phyloP scores from a whole-genome alignment of 176 grass and related monocot species.

The Carex myosuroides region DNA sequence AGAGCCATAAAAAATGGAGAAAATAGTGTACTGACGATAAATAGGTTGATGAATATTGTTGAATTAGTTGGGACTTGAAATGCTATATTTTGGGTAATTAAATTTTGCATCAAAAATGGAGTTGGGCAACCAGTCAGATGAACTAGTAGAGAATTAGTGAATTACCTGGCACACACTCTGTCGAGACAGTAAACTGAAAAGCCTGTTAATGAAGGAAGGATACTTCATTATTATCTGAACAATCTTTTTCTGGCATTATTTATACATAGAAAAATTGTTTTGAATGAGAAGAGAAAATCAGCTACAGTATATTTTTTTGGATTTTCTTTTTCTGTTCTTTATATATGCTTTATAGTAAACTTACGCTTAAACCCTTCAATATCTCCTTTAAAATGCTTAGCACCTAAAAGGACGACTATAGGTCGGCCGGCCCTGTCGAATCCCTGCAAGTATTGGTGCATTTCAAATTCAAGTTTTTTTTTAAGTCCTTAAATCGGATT shows the following conservation, averaged over 20 bases:
- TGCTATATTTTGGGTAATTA: not conserved
- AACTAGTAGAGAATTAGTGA: not conserved
- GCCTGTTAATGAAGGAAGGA: constrained; percentile 24
- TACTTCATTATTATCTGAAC: not conserved
- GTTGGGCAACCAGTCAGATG: not conserved
- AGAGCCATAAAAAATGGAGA: too few relatives aligned
- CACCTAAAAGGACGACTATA: constrained; percentile 23
- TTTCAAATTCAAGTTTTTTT: not conserved
- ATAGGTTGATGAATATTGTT: not conserved
- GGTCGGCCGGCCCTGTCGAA: constrained; percentile 27
- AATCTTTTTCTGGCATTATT: not conserved
- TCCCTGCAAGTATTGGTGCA: constrained; percentile 20
- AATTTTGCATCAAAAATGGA: not conserved
- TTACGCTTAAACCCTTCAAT: constrained; percentile 35
- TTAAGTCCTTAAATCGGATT: not conserved
- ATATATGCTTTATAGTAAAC: not conserved
- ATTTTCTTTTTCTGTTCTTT: not conserved
- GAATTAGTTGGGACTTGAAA: not conserved
- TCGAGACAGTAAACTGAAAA: constrained; percentile 30
- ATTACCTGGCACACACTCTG: constrained; percentile 36
- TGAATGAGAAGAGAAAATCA: not conserved
- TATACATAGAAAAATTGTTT: not conserved
- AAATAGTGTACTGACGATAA: too few relatives aligned
- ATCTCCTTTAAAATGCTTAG: constrained; percentile 32
- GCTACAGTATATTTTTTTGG: not conserved